Percentiles rank a stretch among this genome's conserved stretches.
Evolutionary conservation across 306 rosid species (phyloP).

Genomic region (Glycine tomentella): DNA sequence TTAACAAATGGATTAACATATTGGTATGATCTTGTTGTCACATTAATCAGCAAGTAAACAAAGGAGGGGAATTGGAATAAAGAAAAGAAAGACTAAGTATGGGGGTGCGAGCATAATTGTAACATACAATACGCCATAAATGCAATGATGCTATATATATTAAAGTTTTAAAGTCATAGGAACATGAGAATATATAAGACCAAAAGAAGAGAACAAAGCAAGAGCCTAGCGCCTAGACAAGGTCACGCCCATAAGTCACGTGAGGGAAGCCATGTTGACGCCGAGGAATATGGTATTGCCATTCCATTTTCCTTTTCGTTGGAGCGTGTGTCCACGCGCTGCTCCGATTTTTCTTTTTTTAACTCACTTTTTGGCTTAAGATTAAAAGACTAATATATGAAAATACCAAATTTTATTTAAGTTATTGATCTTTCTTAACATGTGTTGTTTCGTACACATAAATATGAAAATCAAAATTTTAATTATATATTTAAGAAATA

Average conservation of each 20-base stretch:
- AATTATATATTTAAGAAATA: too few species aligned
- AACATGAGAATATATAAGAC: constrained; percentile 33
- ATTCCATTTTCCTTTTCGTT: neutral
- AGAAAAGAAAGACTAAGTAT: constrained; percentile 46
- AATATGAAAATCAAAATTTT: too few species aligned
- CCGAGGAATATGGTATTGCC: constrained; percentile 69
- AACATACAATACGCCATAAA: constrained; percentile 46
- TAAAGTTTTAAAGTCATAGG: neutral
- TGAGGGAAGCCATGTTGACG: constrained; percentile 73
- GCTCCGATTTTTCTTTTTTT: too few species aligned
- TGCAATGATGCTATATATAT: constrained; percentile 38
- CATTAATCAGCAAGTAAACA: constrained; percentile 48
- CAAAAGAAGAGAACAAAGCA: constrained; percentile 55
- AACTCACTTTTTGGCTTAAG: too few species aligned
- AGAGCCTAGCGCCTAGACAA: constrained; percentile 55
- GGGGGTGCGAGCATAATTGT: constrained; percentile 55
- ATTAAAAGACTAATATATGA: too few species aligned
- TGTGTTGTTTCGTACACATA: too few species aligned
- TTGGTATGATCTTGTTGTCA: constrained; percentile 59
- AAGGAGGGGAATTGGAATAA: constrained; percentile 1
- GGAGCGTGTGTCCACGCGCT: constrained; percentile 45
- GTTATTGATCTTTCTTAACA: too few species aligned
- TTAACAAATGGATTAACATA: constrained; percentile 56
- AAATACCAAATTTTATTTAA: too few species aligned
- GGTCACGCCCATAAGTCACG: constrained; percentile 79